Evolutionary conservation across 2,329 filamentous ascomycete genomes (phyloP).

Genomic region (Alternaria brassicae): DNA sequence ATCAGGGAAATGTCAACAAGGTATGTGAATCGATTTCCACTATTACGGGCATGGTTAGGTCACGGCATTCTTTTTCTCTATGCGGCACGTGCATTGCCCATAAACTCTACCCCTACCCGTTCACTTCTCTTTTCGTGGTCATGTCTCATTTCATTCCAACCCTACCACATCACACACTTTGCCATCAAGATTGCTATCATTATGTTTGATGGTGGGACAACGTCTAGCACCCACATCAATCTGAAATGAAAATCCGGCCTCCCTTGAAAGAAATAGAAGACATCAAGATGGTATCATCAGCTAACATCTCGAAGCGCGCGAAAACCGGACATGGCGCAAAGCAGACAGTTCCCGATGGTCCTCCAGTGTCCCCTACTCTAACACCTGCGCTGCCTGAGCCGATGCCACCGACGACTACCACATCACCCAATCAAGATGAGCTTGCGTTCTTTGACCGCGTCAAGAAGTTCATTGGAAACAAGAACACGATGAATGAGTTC

Average conservation of each 20-base stretch:
- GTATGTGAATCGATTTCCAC: conserved; percentile 25
- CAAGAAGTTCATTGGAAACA: conserved; percentile 94
- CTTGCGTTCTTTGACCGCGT: conserved; percentile 93
- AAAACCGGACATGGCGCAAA: conserved; percentile 72
- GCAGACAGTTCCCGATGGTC: conserved; percentile 64
- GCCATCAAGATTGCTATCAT: neutral
- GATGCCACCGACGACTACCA: conserved; percentile 75
- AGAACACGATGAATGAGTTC: conserved; percentile 93
- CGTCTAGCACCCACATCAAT: neutral
- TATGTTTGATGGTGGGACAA: neutral
- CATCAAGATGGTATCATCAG: neutral
- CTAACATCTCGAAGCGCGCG: conserved; percentile 61
- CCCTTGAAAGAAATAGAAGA: neutral
- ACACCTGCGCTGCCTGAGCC: conserved; percentile 89
- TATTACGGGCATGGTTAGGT: conserved; percentile 6
- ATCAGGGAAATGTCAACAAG: conserved; percentile 42
- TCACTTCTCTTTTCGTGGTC: neutral
- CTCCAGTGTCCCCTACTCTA: conserved; percentile 80
- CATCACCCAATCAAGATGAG: conserved; percentile 82
- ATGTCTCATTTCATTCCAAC: neutral
- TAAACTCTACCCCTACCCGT: neutral
- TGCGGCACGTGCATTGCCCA: conserved; percentile 7
- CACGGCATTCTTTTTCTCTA: conserved; percentile 9
- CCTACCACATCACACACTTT: neutral
- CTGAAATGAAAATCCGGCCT: neutral